These are phyloP conservation scores for Neofusicoccum sp. DNA, from an alignment of 2,329 filamentous ascomycete genomes.

Conservation along the genomic window DNA sequence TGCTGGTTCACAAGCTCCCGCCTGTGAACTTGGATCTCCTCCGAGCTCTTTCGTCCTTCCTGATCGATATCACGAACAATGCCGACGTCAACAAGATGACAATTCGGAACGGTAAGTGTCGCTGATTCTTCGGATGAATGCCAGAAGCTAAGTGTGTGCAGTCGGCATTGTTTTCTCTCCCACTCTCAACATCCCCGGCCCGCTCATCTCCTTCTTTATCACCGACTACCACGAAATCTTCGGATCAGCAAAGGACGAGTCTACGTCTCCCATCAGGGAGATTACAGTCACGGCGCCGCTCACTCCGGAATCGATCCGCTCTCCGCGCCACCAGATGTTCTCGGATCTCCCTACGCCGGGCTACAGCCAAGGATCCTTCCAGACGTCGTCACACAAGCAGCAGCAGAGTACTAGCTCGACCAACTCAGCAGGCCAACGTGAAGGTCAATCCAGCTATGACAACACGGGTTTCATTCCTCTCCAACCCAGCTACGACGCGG, in stretches of 20 bases:
- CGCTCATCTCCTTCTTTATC: constrained; percentile 89
- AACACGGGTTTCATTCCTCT: constrained; percentile 54
- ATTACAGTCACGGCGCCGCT: constrained; percentile 43
- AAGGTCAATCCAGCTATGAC: constrained; percentile 30
- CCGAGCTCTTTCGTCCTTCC: constrained; percentile 79
- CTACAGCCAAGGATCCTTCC: constrained; percentile 58
- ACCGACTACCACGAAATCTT: constrained; percentile 90
- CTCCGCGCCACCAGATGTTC: constrained; percentile 65
- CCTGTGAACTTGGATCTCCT: constrained; percentile 77
- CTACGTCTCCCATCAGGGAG: constrained; percentile 45
- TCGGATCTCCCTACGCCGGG: constrained; percentile 64
- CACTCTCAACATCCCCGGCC: constrained; percentile 91
- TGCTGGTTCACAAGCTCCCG: constrained; percentile 77
- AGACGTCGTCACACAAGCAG: constrained; percentile 22
- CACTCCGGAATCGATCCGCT: constrained; percentile 59
- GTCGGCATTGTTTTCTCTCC: constrained; percentile 98
- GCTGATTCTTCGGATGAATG: not conserved
- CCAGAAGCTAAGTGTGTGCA: constrained; percentile 19
- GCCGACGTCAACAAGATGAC: constrained; percentile 95
- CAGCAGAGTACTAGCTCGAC: constrained; percentile 20
- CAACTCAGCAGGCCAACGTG: constrained; percentile 4
- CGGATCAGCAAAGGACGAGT: constrained; percentile 63
- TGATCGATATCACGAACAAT: constrained; percentile 91
- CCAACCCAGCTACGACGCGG: constrained; percentile 49
- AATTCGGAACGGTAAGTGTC: constrained; percentile 67